Evolutionary conservation across 2,329 filamentous ascomycete species (phyloP), one percentile per base, ranked within the genome.

Genomic region (Talaromyces sp.): DNA sequence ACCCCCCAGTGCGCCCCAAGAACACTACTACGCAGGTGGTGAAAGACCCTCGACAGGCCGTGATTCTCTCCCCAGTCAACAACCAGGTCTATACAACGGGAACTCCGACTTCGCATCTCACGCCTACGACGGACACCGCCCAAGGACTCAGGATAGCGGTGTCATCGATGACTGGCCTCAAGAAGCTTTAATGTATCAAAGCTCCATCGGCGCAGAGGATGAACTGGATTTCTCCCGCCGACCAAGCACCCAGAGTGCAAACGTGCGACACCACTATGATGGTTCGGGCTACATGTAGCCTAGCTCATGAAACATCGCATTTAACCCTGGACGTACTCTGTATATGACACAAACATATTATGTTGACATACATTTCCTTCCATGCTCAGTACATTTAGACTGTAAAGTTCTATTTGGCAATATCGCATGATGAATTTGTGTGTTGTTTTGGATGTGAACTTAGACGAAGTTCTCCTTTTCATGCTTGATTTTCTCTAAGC

Each of bases 101-200:
- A 47, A 48, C n/a, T 50, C 58, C 24, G 35, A 55, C 19, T 27
- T 44, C 17, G 45, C 47, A 43, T 49, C 57, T 19, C 48, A 55
- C n/a, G 51, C 56, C 13, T 53, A 63, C 36, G 54, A 63, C 24
- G 55, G 55, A 13, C 49, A 49, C 37, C 60, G 51, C 14, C 54
- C 61, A 33, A 52, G 57, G 17, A 63, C 59, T 4, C 54, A 60
- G 19, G 65, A 67, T 29, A 67, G 67, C 29, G 58, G 56, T 16
- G 13, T 49, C 2, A 51, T 61, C n/a, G 63, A 67, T 27, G 71
- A 75, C 35, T 76, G 73, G 72, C 68, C 72, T 3, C 71, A 71
- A 47, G 73, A 75, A 58, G 72, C 73, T 22, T 60, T 75, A 20
- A 69, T 74, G 51, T 75, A 75, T 56, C 70, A 74, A 47, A 68